Evolutionary conservation across 1,284 basidiomycete genomes (phyloP).

Genomic region (Coniophora puteana): DNA sequence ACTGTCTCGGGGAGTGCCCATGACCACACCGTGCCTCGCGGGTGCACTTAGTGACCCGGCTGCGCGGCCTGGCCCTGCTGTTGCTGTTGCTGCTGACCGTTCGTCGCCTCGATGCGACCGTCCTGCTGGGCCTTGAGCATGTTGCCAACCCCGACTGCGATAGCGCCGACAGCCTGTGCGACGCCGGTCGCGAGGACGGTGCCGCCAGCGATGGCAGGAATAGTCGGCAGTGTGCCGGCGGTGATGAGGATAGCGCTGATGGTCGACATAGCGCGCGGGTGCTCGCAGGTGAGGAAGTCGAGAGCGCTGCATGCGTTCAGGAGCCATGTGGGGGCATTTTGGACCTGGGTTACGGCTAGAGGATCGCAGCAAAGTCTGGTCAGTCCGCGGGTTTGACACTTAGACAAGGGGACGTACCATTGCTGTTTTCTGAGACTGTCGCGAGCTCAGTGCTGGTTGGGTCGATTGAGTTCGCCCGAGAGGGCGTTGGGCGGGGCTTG

Average conservation of each 20-base stretch:
- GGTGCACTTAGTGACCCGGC: too few species aligned
- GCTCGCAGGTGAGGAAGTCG: slow-evolving; percentile 67
- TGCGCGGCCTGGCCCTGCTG: too few species aligned
- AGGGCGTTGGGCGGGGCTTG: slow-evolving; percentile 22
- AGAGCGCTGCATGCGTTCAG: slow-evolving; percentile 70
- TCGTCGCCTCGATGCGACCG: slow-evolving; percentile 23
- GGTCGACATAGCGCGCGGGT: slow-evolving; percentile 71
- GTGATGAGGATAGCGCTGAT: slow-evolving; percentile 74
- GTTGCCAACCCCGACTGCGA: slow-evolving; percentile 67
- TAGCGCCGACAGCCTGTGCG: slow-evolving; percentile 70
- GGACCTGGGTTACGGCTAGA: slow-evolving; percentile 45
- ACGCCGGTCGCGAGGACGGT: slow-evolving; percentile 66
- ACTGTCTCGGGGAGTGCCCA: too few species aligned
- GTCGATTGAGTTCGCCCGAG: slow-evolving; percentile 26
- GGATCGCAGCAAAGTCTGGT: slow-evolving; percentile 5
- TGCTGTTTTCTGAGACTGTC: slow-evolving; percentile 12
- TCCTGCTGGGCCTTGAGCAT: slow-evolving; percentile 42
- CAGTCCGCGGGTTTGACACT: neutral
- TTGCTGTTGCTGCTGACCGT: slow-evolving; percentile 18
- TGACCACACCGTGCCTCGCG: too few species aligned
- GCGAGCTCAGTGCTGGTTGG: slow-evolving; percentile 16
- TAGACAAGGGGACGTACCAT: slow-evolving; percentile 11
- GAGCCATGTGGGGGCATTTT: slow-evolving; percentile 68
- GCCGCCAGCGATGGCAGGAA: slow-evolving; percentile 66
- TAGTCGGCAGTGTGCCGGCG: slow-evolving; percentile 64